These are phyloP conservation scores for Trichocomaceae sp. DNA, from an alignment of 2,329 filamentous ascomycete genomes.

Conservation along the genomic window DNA sequence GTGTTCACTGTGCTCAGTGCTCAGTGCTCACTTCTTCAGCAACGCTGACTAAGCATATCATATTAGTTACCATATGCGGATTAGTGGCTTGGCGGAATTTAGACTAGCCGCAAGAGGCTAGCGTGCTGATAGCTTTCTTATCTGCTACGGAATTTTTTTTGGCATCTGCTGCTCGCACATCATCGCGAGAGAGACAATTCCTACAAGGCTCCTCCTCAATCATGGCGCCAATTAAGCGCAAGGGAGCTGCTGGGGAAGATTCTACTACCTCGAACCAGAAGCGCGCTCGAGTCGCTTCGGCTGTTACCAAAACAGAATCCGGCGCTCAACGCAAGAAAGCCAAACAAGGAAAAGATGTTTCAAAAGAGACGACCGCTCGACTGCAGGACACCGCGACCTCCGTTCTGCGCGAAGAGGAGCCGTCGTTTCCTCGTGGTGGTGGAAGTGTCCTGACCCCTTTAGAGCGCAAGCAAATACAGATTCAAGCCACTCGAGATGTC, in stretches of 20 bases:
- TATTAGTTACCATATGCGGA: not conserved
- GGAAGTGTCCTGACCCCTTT: constrained; percentile 84
- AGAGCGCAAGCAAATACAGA: constrained; percentile 92
- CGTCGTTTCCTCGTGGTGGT: constrained; percentile 85
- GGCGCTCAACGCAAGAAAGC: constrained; percentile 24
- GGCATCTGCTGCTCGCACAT: constrained; percentile 3
- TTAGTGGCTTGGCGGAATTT: not conserved
- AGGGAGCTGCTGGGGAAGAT: constrained; percentile 36
- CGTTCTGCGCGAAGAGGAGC: constrained; percentile 67
- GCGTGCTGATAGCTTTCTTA: constrained; percentile 13
- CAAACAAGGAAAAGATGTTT: constrained; percentile 25
- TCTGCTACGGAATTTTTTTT: constrained; percentile 12
- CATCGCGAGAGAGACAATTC: not conserved
- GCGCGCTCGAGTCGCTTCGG: constrained; percentile 34
- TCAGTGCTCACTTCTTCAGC: not conserved
- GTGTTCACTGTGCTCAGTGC: no score
- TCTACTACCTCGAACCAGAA: constrained; percentile 31
- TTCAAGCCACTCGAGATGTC: constrained; percentile 87
- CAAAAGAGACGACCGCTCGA: constrained; percentile 18
- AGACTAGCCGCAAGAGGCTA: constrained; percentile 5
- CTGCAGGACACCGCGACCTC: constrained; percentile 30
- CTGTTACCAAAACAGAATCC: constrained; percentile 18
- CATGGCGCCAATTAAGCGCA: constrained; percentile 44
- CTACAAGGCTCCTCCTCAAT: constrained; percentile 1
- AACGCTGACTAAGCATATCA: not conserved